Conservation (phyloP, 371 early-diverging fungal species). For the Rhizopus arrhizus region DNA sequence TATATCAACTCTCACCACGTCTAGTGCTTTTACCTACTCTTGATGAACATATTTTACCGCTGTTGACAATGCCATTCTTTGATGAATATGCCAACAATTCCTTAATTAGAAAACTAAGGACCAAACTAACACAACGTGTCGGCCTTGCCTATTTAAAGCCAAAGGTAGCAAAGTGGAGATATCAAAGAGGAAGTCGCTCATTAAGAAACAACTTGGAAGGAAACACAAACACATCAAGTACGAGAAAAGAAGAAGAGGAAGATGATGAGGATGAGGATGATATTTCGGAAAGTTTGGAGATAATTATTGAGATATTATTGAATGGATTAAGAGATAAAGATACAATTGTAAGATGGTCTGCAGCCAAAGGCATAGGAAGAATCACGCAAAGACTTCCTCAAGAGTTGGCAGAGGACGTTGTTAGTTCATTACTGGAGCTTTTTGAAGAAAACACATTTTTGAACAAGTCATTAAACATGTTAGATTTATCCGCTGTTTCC, state of each 20-base stretch:
- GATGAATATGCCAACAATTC: conserved; percentile 64
- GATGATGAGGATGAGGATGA: conserved; percentile 62
- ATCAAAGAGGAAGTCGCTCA: conserved; percentile 66
- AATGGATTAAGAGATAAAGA: conserved; percentile 86
- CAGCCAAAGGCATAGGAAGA: conserved; percentile 93
- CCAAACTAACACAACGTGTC: conserved; percentile 83
- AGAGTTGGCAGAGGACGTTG: conserved; percentile 82
- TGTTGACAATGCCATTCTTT: conserved; percentile 55
- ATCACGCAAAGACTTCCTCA: conserved; percentile 80
- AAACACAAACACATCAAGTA: conserved; percentile 2
- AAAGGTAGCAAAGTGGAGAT: conserved; percentile 77
- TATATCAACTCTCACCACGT: conserved; percentile 74
- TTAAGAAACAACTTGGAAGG: conserved; percentile 49
- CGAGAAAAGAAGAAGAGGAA: conserved; percentile 19
- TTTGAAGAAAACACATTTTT: conserved; percentile 70
- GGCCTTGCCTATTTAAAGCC: conserved; percentile 77
- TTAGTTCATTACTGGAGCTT: conserved; percentile 72
- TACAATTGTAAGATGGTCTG: conserved; percentile 94
- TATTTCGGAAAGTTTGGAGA: conserved; percentile 74
- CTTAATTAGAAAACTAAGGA: conserved; percentile 76
- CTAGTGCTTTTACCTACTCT: conserved; percentile 62
- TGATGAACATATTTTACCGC: conserved; percentile 54
- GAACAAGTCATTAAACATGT: conserved; percentile 19
- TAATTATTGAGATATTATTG: conserved; percentile 78
- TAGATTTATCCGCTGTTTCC: conserved; percentile 81